Percentiles rank a stretch among this genome's conserved stretches.
These are phyloP conservation scores for Trametes gibbosa DNA, from an alignment of 768 basidiomycete species.

Conservation along the genomic window DNA sequence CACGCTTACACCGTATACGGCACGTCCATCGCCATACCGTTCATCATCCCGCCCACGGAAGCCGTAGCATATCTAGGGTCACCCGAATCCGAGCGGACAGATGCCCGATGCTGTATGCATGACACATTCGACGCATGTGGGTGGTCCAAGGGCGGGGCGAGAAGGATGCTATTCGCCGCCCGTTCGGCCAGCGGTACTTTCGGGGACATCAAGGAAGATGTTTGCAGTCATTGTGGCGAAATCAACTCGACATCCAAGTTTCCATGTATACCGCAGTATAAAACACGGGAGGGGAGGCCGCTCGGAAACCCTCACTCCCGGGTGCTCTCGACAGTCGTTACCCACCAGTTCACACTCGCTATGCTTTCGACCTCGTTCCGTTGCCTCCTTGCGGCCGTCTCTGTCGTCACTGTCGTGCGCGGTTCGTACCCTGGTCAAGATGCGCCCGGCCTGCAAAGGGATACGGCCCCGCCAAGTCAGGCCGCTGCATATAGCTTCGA, in stretches of 20 bases:
- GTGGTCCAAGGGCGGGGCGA: neutral
- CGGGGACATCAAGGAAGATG: neutral
- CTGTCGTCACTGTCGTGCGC: neutral
- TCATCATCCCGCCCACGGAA: neutral
- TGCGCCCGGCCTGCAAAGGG: slow-evolving; percentile 18
- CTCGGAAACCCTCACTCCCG: neutral
- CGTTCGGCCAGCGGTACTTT: neutral
- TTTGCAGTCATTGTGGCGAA: neutral
- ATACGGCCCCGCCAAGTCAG: slow-evolving; percentile 11
- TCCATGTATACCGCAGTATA: neutral
- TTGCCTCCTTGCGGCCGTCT: slow-evolving; percentile 6
- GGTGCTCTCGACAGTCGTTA: neutral
- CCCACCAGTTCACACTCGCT: neutral
- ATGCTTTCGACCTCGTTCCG: slow-evolving; percentile 13
- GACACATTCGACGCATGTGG: neutral
- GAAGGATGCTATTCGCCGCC: neutral
- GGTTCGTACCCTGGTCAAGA: slow-evolving; percentile 11
- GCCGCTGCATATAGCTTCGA: slow-evolving; percentile 13
- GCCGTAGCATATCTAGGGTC: neutral
- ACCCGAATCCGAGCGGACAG: neutral
- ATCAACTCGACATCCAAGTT: neutral
- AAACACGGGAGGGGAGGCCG: neutral
- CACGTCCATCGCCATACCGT: neutral
- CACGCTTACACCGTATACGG: neutral
- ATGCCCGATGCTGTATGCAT: neutral